phyloP scores from a whole-genome alignment of 2,329 filamentous ascomycete genomes.

The Ophiostoma sp. region DNA sequence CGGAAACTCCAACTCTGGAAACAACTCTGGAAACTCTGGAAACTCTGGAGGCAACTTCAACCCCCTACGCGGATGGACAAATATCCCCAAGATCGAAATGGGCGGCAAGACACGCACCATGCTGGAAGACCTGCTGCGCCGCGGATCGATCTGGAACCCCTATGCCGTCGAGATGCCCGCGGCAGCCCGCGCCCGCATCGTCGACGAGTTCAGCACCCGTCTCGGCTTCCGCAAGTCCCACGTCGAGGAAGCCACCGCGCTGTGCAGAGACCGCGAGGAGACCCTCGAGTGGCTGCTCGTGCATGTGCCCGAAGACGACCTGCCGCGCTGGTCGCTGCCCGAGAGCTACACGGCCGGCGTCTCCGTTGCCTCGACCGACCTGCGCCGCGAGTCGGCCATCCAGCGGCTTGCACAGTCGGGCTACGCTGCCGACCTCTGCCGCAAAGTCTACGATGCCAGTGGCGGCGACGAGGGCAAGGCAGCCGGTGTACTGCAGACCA shows the following conservation, averaged over 20 bases:
- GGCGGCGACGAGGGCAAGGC: slow-evolving; percentile 68
- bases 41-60: slow-evolving; percentile 27
- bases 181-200: slow-evolving; percentile 52
- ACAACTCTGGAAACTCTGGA: not conserved
- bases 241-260: slow-evolving; percentile 76
- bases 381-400: slow-evolving; percentile 75
- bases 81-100: slow-evolving; percentile 88
- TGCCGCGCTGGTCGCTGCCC: slow-evolving; percentile 87
- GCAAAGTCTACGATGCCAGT: slow-evolving; percentile 66
- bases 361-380: slow-evolving; percentile 73
- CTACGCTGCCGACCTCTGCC: slow-evolving; percentile 79
- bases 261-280: slow-evolving; percentile 89
- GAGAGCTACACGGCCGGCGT: slow-evolving; percentile 89
- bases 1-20: not conserved
- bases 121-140: slow-evolving; percentile 73
- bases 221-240: slow-evolving; percentile 87
- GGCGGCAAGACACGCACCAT: slow-evolving; percentile 71
- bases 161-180: slow-evolving; percentile 62
- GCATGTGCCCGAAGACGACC: slow-evolving; percentile 92
- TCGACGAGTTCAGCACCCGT: slow-evolving; percentile 65
- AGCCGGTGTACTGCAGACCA: slow-evolving; percentile 71
- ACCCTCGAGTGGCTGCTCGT: slow-evolving; percentile 93
- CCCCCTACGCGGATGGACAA: slow-evolving; percentile 69
- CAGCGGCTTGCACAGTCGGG: slow-evolving; percentile 77
- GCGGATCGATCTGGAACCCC: slow-evolving; percentile 81